Conservation (phyloP, 768 basidiomycete species). For the Suillus paluster region DNA sequence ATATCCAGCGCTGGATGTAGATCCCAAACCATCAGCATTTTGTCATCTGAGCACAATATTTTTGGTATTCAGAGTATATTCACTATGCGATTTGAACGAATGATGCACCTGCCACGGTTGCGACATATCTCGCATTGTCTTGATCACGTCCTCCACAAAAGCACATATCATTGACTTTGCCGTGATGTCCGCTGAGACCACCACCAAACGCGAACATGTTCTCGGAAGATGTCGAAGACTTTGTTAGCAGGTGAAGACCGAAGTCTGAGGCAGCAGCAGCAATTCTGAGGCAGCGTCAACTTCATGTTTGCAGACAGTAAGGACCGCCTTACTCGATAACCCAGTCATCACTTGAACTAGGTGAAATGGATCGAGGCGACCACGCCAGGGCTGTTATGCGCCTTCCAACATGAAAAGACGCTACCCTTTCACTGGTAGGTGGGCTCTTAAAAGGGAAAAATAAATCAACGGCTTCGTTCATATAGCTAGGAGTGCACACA, state of each 20-base stretch:
- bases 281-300: conserved; percentile 50
- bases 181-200: conserved; percentile 81
- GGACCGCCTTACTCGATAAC: conserved; percentile 61
- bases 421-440: conserved; percentile 53
- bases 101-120: conserved; percentile 72
- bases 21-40: conserved; percentile 88
- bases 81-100: not conserved
- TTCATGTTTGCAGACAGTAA: conserved; percentile 1
- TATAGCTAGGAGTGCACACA: conserved; percentile 37
- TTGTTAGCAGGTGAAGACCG: conserved; percentile 71
- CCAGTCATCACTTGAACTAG: conserved; percentile 68
- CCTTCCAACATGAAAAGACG: conserved; percentile 75
- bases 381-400: conserved; percentile 78
- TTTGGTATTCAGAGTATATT: not conserved
- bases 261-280: conserved; percentile 71
- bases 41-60: conserved; percentile 60
- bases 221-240: conserved; percentile 51
- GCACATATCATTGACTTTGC: conserved; percentile 74
- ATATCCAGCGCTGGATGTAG: conserved; percentile 61
- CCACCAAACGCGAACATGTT: conserved; percentile 74
- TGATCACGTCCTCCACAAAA: conserved; percentile 78
- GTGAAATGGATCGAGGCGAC: conserved; percentile 73
- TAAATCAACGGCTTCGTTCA: conserved; percentile 13
- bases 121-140: conserved; percentile 74
- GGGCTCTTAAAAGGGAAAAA: conserved; percentile 39